These are phyloP conservation scores for Cryptococcus sp. DNA, from an alignment of 1,284 basidiomycete species.

Conservation along the genomic window DNA sequence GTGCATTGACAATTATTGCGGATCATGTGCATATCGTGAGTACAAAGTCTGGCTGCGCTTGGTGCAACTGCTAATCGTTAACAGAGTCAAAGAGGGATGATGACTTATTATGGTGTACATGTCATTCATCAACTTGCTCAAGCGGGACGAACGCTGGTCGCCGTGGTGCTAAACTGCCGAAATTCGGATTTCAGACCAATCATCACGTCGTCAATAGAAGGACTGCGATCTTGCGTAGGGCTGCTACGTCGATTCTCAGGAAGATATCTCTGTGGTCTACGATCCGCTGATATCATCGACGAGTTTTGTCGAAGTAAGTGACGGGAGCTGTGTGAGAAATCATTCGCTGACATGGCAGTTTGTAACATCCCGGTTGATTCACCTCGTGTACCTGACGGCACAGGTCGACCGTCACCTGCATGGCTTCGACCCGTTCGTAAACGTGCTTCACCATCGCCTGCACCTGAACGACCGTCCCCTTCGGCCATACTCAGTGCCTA, in stretches of 20 bases:
- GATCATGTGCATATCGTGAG: conserved; percentile 76
- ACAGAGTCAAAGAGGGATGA: conserved; percentile 63
- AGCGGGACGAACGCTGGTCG: conserved; percentile 81
- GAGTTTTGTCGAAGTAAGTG: conserved; percentile 81
- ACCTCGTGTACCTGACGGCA: conserved; percentile 51
- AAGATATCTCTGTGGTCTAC: conserved; percentile 66
- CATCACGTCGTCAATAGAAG: conserved; percentile 73
- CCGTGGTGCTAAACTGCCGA: conserved; percentile 65
- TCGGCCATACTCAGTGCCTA: conserved; percentile 5
- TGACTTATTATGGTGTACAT: conserved; percentile 93
- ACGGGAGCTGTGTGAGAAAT: neutral
- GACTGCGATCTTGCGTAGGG: conserved; percentile 75
- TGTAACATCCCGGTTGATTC: conserved; percentile 79
- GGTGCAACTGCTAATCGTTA: neutral
- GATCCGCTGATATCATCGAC: conserved; percentile 83
- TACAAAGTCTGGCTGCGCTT: neutral
- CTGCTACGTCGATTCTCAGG: conserved; percentile 56
- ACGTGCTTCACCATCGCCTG: conserved; percentile 41
- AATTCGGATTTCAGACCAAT: conserved; percentile 55
- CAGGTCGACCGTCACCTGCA: conserved; percentile 60
- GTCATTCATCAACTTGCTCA: conserved; percentile 89
- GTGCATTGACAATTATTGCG: conserved; percentile 59
- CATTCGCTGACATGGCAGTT: conserved; percentile 51
- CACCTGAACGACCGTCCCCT: conserved; percentile 16
- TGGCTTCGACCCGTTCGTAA: conserved; percentile 83